A percentile compares a stretch with the other conserved stretches of the same genome.
Evolutionary conservation across 345 rosid species (phyloP).

Genomic region (Hibiscus trionum): DNA sequence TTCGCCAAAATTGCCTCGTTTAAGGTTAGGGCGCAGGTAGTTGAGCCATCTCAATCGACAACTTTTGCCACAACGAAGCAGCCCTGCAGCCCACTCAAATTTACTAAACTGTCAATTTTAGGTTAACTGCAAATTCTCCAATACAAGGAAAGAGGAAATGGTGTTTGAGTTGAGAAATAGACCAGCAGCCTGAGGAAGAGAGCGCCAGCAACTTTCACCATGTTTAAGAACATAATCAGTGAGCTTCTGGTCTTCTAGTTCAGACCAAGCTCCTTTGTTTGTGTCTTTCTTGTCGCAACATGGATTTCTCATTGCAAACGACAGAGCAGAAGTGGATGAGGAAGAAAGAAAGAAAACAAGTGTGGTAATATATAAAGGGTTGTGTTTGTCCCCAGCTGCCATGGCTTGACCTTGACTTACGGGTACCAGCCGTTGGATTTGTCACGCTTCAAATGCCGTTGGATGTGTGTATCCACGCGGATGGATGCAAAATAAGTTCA

Average conservation of each 20-base stretch:
- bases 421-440: neutral
- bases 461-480: neutral
- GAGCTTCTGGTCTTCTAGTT: slow-evolving; percentile 50
- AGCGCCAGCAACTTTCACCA: slow-evolving; percentile 54
- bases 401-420: neutral
- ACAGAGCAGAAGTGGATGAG: neutral
- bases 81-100: neutral
- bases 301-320: slow-evolving; percentile 19
- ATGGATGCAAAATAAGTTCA: neutral
- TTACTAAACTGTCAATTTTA: too few relatives aligned
- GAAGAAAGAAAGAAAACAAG: neutral
- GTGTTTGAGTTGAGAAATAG: neutral
- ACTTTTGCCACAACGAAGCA: slow-evolving; percentile 12
- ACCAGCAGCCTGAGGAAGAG: slow-evolving; percentile 52
- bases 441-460: neutral
- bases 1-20: slow-evolving; percentile 9
- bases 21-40: slow-evolving; percentile 7
- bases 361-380: neutral
- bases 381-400: neutral
- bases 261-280: slow-evolving; percentile 57
- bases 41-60: slow-evolving; percentile 15
- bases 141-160: neutral
- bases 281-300: slow-evolving; percentile 54
- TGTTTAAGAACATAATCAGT: slow-evolving; percentile 33
- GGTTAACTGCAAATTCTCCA: neutral